Conservation (phyloP, 192 early-diverging fungal genomes). For the Podila minutissima region DNA sequence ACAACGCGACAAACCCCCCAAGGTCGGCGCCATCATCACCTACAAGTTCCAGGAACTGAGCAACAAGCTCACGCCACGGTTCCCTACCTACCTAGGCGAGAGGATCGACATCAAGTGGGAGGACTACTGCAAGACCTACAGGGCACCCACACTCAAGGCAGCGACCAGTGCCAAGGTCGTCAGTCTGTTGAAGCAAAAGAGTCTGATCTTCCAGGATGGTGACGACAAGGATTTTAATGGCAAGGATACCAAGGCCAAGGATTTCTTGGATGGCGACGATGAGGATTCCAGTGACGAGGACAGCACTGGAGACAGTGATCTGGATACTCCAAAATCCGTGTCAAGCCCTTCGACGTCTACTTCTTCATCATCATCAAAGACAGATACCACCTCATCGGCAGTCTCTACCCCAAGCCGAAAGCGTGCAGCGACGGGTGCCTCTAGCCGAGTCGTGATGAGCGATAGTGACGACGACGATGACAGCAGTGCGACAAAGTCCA, state of each 20-base stretch:
- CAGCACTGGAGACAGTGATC: neutral
- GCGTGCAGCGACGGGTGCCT: neutral
- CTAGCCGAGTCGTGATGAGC: neutral
- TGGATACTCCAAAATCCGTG: neutral
- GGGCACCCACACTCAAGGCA: slow-evolving; percentile 27
- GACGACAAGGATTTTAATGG: neutral
- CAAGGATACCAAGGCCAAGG: neutral
- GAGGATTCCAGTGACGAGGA: neutral
- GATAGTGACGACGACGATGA: neutral
- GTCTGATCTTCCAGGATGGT: slow-evolving; percentile 31
- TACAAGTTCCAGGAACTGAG: slow-evolving; percentile 62
- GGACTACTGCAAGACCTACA: slow-evolving; percentile 46
- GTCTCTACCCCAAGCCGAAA: slow-evolving; percentile 4
- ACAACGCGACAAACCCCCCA: slow-evolving; percentile 66
- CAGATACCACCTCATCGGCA: neutral
- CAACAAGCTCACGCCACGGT: slow-evolving; percentile 49
- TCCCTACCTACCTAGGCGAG: slow-evolving; percentile 58
- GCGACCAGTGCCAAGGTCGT: slow-evolving; percentile 41
- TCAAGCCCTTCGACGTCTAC: neutral
- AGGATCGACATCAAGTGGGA: slow-evolving; percentile 42
- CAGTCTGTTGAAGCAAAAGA: slow-evolving; percentile 40
- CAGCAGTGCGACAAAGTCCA: neutral
- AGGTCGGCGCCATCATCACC: slow-evolving; percentile 55
- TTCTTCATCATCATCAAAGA: neutral
- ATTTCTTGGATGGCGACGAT: neutral